Conservation (phyloP, 2,329 filamentous ascomycete genomes). For the Gnomoniopsis smithogilvyi region DNA sequence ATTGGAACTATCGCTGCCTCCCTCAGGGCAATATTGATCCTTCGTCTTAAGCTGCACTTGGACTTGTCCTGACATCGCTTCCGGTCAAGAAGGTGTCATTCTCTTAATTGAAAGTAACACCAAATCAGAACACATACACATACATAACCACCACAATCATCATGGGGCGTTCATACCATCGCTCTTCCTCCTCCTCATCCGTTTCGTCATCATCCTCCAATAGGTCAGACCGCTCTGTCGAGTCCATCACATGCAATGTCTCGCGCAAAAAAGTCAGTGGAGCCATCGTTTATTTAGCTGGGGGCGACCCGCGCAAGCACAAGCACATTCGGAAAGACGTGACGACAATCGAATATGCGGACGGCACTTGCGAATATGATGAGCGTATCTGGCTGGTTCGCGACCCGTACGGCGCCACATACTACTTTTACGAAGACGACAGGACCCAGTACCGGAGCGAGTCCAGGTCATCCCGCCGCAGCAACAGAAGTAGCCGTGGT, state of each 20-base stretch:
- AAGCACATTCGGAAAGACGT: conserved; percentile 15
- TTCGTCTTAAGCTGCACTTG: not conserved
- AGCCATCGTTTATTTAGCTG: conserved; percentile 17
- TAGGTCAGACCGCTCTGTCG: conserved; percentile 13
- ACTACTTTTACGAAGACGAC: conserved; percentile 10
- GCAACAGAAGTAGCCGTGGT: conserved; percentile 8
- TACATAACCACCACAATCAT: not conserved
- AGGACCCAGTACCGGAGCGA: conserved; percentile 8
- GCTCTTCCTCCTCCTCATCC: conserved; percentile 8
- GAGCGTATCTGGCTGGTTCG: conserved; percentile 14
- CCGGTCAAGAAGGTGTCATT: not conserved
- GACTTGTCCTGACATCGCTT: not conserved
- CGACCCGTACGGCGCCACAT: conserved; percentile 14
- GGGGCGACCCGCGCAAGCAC: conserved; percentile 19
- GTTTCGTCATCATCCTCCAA: conserved; percentile 15
- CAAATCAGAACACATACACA: not conserved
- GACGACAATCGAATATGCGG: conserved; percentile 14
- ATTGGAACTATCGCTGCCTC: not conserved
- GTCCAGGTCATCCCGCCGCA: conserved; percentile 10
- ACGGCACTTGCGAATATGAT: conserved; percentile 13
- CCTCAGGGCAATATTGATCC: not conserved
- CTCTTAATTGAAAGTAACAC: not conserved
- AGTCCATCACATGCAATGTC: conserved; percentile 10
- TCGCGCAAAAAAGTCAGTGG: conserved; percentile 9
- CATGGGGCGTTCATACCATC: conserved; percentile 15